Conservation (phyloP, 192 early-diverging fungal genomes). For the Backusella circina region DNA sequence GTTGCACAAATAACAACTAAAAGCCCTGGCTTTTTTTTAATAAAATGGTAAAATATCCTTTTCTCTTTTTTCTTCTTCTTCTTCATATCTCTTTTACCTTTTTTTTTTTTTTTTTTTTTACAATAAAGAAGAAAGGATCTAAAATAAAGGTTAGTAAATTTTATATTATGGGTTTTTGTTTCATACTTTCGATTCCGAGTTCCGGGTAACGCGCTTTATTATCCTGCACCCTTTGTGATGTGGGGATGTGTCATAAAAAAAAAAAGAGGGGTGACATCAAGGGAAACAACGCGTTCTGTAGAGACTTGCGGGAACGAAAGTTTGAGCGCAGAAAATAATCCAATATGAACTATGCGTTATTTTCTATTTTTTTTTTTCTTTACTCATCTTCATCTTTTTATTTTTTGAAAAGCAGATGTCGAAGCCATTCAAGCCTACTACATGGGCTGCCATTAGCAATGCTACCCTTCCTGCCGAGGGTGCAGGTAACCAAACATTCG, state of each 20-base stretch:
- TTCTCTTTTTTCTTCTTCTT: background rate
- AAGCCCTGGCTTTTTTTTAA: background rate
- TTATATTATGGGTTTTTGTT: background rate
- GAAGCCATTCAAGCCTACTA: conserved; percentile 38
- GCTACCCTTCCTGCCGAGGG: conserved; percentile 76
- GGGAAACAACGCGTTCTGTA: background rate
- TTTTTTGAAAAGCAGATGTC: conserved; percentile 5
- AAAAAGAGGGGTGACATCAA: background rate
- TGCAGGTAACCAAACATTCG: conserved; percentile 80
- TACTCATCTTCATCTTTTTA: background rate
- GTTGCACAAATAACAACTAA: background rate
- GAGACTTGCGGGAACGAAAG: background rate
- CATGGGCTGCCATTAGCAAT: conserved; percentile 51
- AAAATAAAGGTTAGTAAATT: background rate
- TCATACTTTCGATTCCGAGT: background rate
- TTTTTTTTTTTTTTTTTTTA: background rate
- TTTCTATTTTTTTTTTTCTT: background rate
- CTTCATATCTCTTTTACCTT: background rate
- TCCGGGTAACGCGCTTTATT: background rate
- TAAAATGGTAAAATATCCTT: background rate
- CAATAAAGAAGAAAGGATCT: background rate
- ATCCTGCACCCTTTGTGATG: background rate
- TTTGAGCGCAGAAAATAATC: background rate
- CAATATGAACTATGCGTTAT: background rate
- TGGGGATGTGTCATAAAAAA: background rate